Percentiles rank a stretch among this genome's conserved stretches.
These are phyloP conservation scores for Cymbidium sinense DNA, from an alignment of 106 monocot species.

Conservation along the genomic window DNA sequence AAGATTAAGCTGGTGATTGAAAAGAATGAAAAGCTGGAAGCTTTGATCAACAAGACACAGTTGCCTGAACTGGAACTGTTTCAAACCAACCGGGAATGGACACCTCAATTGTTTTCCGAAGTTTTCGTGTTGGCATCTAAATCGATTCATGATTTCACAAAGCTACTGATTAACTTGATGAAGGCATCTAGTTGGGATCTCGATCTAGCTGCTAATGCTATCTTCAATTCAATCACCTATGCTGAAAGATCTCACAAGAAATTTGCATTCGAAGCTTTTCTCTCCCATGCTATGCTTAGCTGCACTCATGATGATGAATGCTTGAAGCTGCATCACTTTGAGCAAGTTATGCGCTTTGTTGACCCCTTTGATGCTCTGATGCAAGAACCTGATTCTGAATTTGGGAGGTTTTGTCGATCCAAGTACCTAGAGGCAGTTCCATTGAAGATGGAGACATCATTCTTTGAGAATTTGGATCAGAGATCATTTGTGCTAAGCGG, in stretches of 20 bases:
- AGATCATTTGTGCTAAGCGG: constrained; percentile 55
- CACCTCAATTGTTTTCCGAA: constrained; percentile 50
- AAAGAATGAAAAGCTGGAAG: constrained; percentile 63
- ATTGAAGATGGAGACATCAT: constrained; percentile 71
- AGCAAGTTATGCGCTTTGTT: constrained; percentile 47
- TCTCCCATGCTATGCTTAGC: constrained; percentile 62
- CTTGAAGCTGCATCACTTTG: constrained; percentile 51
- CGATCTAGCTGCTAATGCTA: constrained; percentile 58
- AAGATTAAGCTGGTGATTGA: constrained; percentile 28
- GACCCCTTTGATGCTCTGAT: constrained; percentile 73
- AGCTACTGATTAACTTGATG: constrained; percentile 78
- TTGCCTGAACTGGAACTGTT: constrained; percentile 31
- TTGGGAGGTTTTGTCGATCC: constrained; percentile 71
- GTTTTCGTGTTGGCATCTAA: constrained; percentile 38
- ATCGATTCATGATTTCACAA: constrained; percentile 83
- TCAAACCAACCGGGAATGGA: constrained; percentile 55
- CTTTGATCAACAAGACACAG: constrained; percentile 43
- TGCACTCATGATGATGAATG: constrained; percentile 61
- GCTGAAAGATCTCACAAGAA: constrained; percentile 82
- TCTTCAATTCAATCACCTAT: constrained; percentile 47
- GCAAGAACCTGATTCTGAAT: constrained; percentile 75
- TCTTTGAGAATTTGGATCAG: constrained; percentile 85
- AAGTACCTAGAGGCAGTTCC: constrained; percentile 60
- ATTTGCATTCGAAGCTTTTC: constrained; percentile 72
- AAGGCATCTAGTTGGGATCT: constrained; percentile 82